Base-by-base conservation (phyloP, 2,329 filamentous ascomycete species). In the Fusarium euwallaceae region DNA sequence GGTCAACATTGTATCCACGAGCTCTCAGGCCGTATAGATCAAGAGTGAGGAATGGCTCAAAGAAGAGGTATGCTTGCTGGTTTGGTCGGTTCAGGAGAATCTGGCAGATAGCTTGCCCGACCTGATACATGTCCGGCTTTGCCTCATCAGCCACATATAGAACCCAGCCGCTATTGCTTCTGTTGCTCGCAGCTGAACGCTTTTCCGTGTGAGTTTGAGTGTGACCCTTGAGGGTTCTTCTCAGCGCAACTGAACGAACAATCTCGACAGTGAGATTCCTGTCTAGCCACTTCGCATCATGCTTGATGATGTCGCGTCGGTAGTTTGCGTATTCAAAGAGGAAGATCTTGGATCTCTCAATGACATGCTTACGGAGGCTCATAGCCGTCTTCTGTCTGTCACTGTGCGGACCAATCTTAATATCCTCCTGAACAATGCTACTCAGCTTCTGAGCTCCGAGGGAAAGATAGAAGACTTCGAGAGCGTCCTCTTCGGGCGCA, bases 1-100 rank as follows among this genome's bases (percentile, higher is more conserved):
- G 93, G 79, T 98, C 95, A 43, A 99, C 97, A 76, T 99, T 98
- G 86, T 98, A 98, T 2, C 97, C 97, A 73, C 97, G 94, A 70
- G 92, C 91, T 78, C 94, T 92, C 45, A 99, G 85, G 61, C 95
- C 92, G 56, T 93, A 89, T 27, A 99, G 87, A 76, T 96, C 94
- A 10, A 97, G 92, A 67, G 94, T 96, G 41, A 99, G 86, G 72
- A 99, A 93, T 63, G 95, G 95, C 83, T 98, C 97, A 66, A 99
- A 91, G 64, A 97, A 96, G 66, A 98, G 89, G 64, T 94, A 95
- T 3, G 96, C 95, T 80, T 97, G 94, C 78, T 97, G 94, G 74
- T 94, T 96, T 9, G 96, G 95, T 24, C 95, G 90, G 62, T 91
- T 90, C 58, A 99, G 87, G 41, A 99, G 87, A 62, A 97, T 85